These are phyloP conservation scores for Podaxis rugospora DNA, from an alignment of 768 basidiomycete genomes.

Conservation along the genomic window DNA sequence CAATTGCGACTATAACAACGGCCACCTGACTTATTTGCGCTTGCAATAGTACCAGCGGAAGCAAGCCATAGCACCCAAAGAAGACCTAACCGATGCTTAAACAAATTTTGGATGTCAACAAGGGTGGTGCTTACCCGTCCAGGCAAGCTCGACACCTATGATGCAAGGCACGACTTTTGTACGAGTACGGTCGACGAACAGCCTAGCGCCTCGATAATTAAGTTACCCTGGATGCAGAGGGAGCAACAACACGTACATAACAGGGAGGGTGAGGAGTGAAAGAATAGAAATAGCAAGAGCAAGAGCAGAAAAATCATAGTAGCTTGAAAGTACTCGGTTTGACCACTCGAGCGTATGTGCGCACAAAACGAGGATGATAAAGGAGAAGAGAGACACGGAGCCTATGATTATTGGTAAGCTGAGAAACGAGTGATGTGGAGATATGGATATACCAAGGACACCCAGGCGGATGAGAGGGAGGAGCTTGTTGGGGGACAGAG, in stretches of 20 bases:
- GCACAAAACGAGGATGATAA: slow-evolving; percentile 21
- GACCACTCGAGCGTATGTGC: slow-evolving; percentile 21
- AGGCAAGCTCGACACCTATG: slow-evolving; percentile 35
- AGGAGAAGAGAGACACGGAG: slow-evolving; percentile 16
- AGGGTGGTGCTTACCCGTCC: slow-evolving; percentile 27
- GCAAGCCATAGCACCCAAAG: slow-evolving; percentile 46
- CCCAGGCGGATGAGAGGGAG: not conserved
- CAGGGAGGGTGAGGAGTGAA: slow-evolving; percentile 35
- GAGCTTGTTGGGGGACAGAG: not conserved
- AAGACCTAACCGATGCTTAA: slow-evolving; percentile 22
- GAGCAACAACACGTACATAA: slow-evolving; percentile 26
- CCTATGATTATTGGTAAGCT: slow-evolving; percentile 6
- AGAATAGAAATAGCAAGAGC: slow-evolving; percentile 32
- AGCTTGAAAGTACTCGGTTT: not conserved
- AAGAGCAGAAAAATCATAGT: slow-evolving; percentile 29
- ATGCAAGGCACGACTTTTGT: slow-evolving; percentile 34
- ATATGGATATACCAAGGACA: not conserved
- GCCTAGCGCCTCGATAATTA: slow-evolving; percentile 18
- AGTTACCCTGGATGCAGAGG: not conserved
- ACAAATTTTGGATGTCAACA: not conserved
- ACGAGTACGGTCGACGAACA: slow-evolving; percentile 29
- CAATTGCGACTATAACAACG: not conserved
- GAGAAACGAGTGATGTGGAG: not conserved
- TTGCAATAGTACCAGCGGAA: slow-evolving; percentile 30
- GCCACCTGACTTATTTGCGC: slow-evolving; percentile 17